Conservation (phyloP, 257 asterid species). For the Vinca minor region DNA sequence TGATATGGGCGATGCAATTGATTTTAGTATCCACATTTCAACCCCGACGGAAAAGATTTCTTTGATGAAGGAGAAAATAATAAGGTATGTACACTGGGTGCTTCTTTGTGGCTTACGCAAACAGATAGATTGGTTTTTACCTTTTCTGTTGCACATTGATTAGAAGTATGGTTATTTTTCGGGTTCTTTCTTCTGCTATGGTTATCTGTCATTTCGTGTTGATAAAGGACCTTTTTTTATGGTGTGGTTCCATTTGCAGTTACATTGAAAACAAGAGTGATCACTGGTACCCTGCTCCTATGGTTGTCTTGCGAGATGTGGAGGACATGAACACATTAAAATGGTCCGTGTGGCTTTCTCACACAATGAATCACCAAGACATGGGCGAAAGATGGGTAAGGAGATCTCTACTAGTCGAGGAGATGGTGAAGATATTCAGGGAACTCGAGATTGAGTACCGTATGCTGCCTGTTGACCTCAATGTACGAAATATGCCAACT, state of each 20-base stretch:
- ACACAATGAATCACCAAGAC: slow-evolving; percentile 76
- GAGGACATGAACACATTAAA: slow-evolving; percentile 82
- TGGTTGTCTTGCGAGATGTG: slow-evolving; percentile 70
- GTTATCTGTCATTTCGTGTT: too few species aligned
- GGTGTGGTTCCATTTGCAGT: slow-evolving; percentile 26
- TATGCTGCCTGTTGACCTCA: slow-evolving; percentile 62
- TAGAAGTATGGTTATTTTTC: background rate
- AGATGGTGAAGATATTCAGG: slow-evolving; percentile 58
- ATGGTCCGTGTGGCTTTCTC: slow-evolving; percentile 68
- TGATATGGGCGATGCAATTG: slow-evolving; percentile 81
- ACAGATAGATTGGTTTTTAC: background rate
- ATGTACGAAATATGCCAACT: slow-evolving; percentile 66
- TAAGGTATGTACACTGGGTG: slow-evolving; percentile 35
- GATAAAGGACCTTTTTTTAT: background rate
- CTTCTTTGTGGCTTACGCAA: background rate
- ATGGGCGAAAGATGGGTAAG: slow-evolving; percentile 86
- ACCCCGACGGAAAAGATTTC: slow-evolving; percentile 71
- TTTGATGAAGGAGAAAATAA: slow-evolving; percentile 59
- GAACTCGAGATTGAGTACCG: slow-evolving; percentile 84
- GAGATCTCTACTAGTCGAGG: slow-evolving; percentile 66
- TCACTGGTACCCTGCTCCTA: slow-evolving; percentile 72
- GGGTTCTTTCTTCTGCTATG: too few species aligned
- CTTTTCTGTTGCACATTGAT: background rate
- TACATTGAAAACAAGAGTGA: slow-evolving; percentile 54
- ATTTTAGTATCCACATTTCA: slow-evolving; percentile 63